phyloP scores from a whole-genome alignment of 768 basidiomycete genomes.

The Chlorophyllum brunneum region DNA sequence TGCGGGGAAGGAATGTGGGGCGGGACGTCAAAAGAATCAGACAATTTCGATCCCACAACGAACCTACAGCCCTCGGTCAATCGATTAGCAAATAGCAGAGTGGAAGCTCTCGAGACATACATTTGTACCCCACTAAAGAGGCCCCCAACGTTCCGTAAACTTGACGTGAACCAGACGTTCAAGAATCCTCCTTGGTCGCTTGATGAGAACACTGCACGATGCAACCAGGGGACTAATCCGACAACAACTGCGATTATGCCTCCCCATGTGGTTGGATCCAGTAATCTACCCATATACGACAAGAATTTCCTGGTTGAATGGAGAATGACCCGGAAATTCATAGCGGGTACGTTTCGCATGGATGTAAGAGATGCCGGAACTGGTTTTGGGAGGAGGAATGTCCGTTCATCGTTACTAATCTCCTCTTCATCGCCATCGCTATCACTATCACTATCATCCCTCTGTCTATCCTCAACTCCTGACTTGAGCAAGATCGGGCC shows the following conservation, averaged over 20 bases:
- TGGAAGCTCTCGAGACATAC: not conserved
- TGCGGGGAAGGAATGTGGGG: not conserved
- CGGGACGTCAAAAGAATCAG: constrained; percentile 6
- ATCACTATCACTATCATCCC: no score
- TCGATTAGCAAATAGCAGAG: not conserved
- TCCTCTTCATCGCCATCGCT: not conserved
- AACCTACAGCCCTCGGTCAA: not conserved
- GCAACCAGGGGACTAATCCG: constrained; percentile 5
- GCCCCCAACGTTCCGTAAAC: constrained; percentile 9
- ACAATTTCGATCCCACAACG: constrained; percentile 12
- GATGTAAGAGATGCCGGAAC: not conserved
- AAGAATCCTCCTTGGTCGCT: constrained; percentile 9
- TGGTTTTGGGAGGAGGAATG: not conserved
- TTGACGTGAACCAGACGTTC: constrained; percentile 11
- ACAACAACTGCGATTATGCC: constrained; percentile 4
- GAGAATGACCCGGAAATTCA: not conserved
- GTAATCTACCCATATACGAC: not conserved
- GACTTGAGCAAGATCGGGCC: constrained; percentile 1
- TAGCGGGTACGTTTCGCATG: not conserved
- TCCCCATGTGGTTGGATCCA: constrained; percentile 12
- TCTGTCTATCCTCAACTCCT: not conserved
- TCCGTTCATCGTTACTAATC: not conserved
- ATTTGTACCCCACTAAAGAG: constrained; percentile 11
- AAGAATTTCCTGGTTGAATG: no score
- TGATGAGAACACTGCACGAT: constrained; percentile 5